These are phyloP conservation scores for Aspergillus proliferans DNA, from an alignment of 2,329 filamentous ascomycete genomes.

Conservation along the genomic window DNA sequence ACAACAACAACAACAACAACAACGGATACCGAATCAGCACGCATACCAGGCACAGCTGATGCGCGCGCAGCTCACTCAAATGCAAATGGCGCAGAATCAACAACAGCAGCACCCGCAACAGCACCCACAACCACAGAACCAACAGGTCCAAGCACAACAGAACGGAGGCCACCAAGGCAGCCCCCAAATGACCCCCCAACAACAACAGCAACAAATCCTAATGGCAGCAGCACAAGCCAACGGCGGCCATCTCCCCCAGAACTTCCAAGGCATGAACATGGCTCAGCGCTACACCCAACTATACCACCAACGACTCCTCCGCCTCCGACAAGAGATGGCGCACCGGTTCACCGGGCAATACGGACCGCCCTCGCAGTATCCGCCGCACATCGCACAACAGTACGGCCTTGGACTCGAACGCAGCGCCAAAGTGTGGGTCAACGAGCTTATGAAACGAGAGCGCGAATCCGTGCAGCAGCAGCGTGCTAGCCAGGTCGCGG, in stretches of 20 bases:
- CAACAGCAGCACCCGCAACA: conserved; percentile 8
- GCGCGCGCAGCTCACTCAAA: conserved; percentile 33
- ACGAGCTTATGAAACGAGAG: conserved; percentile 34
- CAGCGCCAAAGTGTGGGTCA: conserved; percentile 30
- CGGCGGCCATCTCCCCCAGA: conserved; percentile 28
- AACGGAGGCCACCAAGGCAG: conserved; percentile 26
- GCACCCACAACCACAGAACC: conserved; percentile 11
- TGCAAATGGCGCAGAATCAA: conserved; percentile 29
- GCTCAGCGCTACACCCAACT: conserved; percentile 31
- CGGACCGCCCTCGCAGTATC: conserved; percentile 34
- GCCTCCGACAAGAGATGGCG: conserved; percentile 33
- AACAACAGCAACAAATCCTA: conserved; percentile 33
- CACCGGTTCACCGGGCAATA: conserved; percentile 32
- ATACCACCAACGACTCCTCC: conserved; percentile 30
- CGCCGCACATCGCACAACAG: conserved; percentile 32
- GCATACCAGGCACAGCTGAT: conserved; percentile 33
- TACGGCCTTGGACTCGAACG: conserved; percentile 33
- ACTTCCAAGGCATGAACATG: conserved; percentile 22
- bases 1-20: conserved; percentile 26
- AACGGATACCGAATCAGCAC: conserved; percentile 25
- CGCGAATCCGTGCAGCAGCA: conserved; percentile 28
- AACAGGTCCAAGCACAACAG: conserved; percentile 17
- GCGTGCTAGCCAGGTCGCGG: conserved; percentile 24
- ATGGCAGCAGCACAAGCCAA: conserved; percentile 36
- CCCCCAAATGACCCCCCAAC: conserved; percentile 29